Evolutionary conservation across 257 asterid genomes (phyloP).

Genomic region (Penstemon eatonii): DNA sequence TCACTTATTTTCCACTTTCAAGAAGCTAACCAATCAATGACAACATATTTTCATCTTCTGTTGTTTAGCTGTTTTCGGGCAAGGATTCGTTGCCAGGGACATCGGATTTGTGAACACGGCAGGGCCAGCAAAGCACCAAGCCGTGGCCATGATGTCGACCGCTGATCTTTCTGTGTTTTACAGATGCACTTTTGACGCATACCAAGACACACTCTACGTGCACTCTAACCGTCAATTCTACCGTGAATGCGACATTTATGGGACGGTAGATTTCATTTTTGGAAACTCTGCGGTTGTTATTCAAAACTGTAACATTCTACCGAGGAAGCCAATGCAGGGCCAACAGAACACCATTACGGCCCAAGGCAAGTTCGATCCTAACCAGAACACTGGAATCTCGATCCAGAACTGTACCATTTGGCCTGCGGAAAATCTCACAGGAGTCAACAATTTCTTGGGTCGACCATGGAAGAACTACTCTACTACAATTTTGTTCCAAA

Average conservation of each 20-base stretch:
- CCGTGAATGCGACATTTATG: slow-evolving; percentile 51
- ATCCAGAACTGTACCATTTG: slow-evolving; percentile 66
- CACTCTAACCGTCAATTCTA: slow-evolving; percentile 63
- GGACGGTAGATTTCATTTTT: slow-evolving; percentile 57
- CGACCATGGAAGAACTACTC: slow-evolving; percentile 92
- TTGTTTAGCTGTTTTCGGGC: slow-evolving; percentile 39
- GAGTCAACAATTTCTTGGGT: slow-evolving; percentile 59
- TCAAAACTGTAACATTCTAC: slow-evolving; percentile 45
- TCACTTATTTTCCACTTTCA: neutral
- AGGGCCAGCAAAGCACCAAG: slow-evolving; percentile 54
- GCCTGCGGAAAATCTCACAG: slow-evolving; percentile 60
- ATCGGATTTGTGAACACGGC: slow-evolving; percentile 58
- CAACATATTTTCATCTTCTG: neutral
- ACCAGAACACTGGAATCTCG: slow-evolving; percentile 67
- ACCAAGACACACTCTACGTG: slow-evolving; percentile 51
- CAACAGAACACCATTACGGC: slow-evolving; percentile 57
- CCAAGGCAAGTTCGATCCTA: slow-evolving; percentile 53
- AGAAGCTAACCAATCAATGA: neutral
- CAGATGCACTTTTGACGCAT: slow-evolving; percentile 50
- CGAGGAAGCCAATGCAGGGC: slow-evolving; percentile 48
- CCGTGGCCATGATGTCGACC: slow-evolving; percentile 55
- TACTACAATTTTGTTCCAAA: slow-evolving; percentile 57
- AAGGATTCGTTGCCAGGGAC: slow-evolving; percentile 80
- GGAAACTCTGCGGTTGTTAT: slow-evolving; percentile 53
- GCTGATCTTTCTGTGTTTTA: slow-evolving; percentile 49